These are phyloP conservation scores for Wickerhamomyces rabaulensis DNA, from an alignment of 805 yeast species.

Conservation along the genomic window DNA sequence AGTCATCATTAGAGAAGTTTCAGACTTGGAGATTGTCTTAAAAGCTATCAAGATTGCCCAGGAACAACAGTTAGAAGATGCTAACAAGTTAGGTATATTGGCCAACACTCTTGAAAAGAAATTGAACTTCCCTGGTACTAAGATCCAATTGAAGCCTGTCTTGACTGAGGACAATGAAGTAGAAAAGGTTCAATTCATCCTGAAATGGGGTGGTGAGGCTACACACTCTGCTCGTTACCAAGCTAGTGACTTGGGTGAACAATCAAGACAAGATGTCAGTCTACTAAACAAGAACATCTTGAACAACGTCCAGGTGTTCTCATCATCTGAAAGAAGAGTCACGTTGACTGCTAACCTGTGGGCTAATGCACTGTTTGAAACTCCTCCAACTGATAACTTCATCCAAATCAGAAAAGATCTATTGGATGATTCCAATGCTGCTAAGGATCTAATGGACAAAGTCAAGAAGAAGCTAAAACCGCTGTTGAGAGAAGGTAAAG, in stretches of 20 bases:
- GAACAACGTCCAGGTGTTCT: slow-evolving; percentile 78
- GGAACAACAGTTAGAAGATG: slow-evolving; percentile 75
- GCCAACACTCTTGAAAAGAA: slow-evolving; percentile 85
- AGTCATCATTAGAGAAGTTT: slow-evolving; percentile 86
- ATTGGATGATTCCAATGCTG: slow-evolving; percentile 95
- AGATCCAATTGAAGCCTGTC: slow-evolving; percentile 91
- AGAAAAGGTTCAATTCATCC: slow-evolving; percentile 90
- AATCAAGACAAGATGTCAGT: slow-evolving; percentile 85
- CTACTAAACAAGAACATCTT: slow-evolving; percentile 79
- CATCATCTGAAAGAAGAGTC: slow-evolving; percentile 94
- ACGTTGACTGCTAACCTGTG: slow-evolving; percentile 88
- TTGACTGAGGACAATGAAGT: slow-evolving; percentile 62
- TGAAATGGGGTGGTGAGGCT: slow-evolving; percentile 99
- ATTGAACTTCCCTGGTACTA: slow-evolving; percentile 89
- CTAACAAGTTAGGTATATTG: slow-evolving; percentile 67
- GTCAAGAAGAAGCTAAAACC: slow-evolving; percentile 97
- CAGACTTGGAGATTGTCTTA: slow-evolving; percentile 79
- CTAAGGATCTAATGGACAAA: slow-evolving; percentile 95
- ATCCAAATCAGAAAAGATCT: slow-evolving; percentile 82
- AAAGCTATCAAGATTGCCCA: slow-evolving; percentile 81
- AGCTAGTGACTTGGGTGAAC: slow-evolving; percentile 93
- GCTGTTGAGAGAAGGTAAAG: slow-evolving; percentile 87
- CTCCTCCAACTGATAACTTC: slow-evolving; percentile 70
- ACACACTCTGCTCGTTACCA: slow-evolving; percentile 96
- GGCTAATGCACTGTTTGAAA: slow-evolving; percentile 60